Base-by-base conservation (phyloP, 768 basidiomycete species). In the Mycena amicta region DNA sequence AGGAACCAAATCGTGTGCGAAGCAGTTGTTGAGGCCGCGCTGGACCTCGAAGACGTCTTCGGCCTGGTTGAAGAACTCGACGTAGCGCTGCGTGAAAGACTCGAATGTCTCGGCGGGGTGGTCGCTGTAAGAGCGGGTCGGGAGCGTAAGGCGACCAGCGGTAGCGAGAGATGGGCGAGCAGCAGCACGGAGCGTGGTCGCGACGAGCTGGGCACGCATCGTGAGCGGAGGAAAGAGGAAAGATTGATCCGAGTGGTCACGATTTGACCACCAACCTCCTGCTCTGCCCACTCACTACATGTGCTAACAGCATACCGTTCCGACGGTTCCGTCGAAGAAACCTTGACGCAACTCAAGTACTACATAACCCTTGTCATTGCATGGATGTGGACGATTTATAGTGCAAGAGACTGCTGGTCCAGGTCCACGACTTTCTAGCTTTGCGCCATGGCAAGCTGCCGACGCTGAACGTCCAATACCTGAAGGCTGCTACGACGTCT, bases 11-110 rank as follows among this genome's bases (percentile, higher is more conserved):
- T 99, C 97, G 74, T 98, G 96, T 2, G 97, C 93, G 73, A 99
- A 99, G 80, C 95, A 98, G 83, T 99, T 99, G 83, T 99, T 98
- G 68, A 99, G 81, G 37, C 97, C 97, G 51, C 97, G 92, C 77
- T 99, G 96, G 63, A 99, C 90, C 81, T 99, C 97, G 71, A 99
- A 99, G 57, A 98, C 84, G 78, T 99, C 97, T 70, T 94, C 87
- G 50, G 93, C 94, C 55, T 85, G 82, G 70, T 91, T 77, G 84
- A 99, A 99, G 77, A 99, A 99, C 64, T 81, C 80, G 70, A 94
- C 88, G 77, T 98, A 98, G 71, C 96, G 93, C 60, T 88, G 84
- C 68, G 92, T 93, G 82, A 98, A 98, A 45, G 90, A 84, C 73
- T 97, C 95, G 75, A 93, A 98, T 18, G 90, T 83, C 79, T 98